Conservation (phyloP, 2,329 filamentous ascomycete species). For the Aschersonia sp. region DNA sequence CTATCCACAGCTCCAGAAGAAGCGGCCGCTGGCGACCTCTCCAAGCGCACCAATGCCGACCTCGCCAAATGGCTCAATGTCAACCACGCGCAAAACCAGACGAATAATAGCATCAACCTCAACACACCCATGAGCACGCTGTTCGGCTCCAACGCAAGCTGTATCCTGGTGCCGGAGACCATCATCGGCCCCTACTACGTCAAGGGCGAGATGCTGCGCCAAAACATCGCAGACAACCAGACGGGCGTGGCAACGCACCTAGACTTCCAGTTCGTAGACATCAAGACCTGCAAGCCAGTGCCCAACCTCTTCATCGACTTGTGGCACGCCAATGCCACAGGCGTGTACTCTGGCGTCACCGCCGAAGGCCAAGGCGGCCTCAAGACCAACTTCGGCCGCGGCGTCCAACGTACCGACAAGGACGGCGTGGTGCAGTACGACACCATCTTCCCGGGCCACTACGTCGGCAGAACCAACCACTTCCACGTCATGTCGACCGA, state of each 20-base stretch:
- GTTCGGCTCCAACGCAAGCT: constrained; percentile 6
- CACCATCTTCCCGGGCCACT: constrained; percentile 28
- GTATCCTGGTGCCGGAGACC: constrained; percentile 6
- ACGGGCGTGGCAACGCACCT: constrained; percentile 23
- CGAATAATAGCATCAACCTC: constrained; percentile 1
- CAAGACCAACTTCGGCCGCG: constrained; percentile 22
- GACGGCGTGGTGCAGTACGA: constrained; percentile 26
- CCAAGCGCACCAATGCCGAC: neutral
- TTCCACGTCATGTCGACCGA: constrained; percentile 19
- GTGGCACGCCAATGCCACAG: constrained; percentile 30
- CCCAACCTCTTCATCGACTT: constrained; percentile 24
- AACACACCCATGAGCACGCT: constrained; percentile 3
- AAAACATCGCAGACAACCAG: constrained; percentile 24
- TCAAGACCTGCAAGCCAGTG: constrained; percentile 24
- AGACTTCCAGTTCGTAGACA: constrained; percentile 28
- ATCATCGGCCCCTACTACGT: constrained; percentile 13
- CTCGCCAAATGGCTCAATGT: constrained; percentile 2
- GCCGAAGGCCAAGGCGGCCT: constrained; percentile 20
- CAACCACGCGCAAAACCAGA: constrained; percentile 2
- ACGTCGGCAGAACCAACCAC: constrained; percentile 24
- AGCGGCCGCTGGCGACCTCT: too few relatives aligned
- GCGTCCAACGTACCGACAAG: constrained; percentile 21
- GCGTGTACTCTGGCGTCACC: constrained; percentile 27
- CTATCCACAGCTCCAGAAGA: too few relatives aligned
- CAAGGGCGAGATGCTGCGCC: constrained; percentile 21